Base-by-base conservation (phyloP, 495 filamentous ascomycete genomes). In the Hypomontagnella monticulosa region DNA sequence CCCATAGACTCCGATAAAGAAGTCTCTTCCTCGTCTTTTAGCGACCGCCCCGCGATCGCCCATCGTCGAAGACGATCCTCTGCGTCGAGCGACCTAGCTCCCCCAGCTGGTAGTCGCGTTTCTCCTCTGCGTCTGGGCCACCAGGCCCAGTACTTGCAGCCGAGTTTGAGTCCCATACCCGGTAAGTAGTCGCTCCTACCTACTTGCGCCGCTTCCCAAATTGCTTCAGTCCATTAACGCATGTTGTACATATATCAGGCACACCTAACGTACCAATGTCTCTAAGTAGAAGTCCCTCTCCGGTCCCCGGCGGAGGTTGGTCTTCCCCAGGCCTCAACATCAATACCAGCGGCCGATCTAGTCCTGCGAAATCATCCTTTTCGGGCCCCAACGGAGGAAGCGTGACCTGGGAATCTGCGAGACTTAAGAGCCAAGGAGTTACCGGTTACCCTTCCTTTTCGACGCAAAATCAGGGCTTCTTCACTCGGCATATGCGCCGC, bases 321-420 rank as follows among this genome's bases (percentile, higher is more conserved):
- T 86, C 91, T 57, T 94, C 88, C 76, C 93, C 93, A 15, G 92
- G 91, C 30, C 81, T 96, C 50, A 88, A 85, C 46, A 85, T 87
- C 57, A 79, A 76, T 47, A 79, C 83, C 38, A 93, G 88, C 74
- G 90, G 89, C 60, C 81, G 84, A 70, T 85, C 88, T 19, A 91
- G 87, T 69, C 90, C 91, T 27, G 77, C 82, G 55, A 78, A 72
- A 50, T 69, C 64, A n/a, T 63, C 66, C 11, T 76, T 77, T 49
- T 79, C 82, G 16, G 79, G 75, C 37, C 77, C 79, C 8, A 86
- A 81, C 67, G 83, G 85, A 8, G 80, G 80, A 38, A 76, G 79
- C 41, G 86, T 93, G 43, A 91, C 90, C 18, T 97, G 93, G 93
- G 89, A 92, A 30, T 92, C 91, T 71, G 90, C 91, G 23, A 90